These are phyloP conservation scores for Ganoderma sinense DNA, from an alignment of 1,284 basidiomycete genomes.

Conservation along the genomic window DNA sequence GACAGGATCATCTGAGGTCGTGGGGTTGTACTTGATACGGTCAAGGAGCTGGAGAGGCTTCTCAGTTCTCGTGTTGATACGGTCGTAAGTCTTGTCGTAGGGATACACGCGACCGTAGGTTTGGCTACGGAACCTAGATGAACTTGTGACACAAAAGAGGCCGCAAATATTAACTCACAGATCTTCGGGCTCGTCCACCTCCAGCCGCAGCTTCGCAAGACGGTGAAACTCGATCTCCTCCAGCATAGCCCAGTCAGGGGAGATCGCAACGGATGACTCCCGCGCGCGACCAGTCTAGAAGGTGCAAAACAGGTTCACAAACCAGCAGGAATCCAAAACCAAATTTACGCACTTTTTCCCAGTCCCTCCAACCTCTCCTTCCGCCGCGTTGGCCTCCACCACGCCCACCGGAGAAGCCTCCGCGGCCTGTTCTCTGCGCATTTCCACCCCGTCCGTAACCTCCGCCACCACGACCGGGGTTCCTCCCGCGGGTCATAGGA, in stretches of 20 bases:
- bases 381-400: slow-evolving; percentile 66
- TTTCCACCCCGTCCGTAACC: slow-evolving; percentile 48
- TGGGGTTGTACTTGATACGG: slow-evolving; percentile 96
- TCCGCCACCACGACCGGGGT: slow-evolving; percentile 50
- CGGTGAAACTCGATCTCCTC: slow-evolving; percentile 99
- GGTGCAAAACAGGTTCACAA: neutral
- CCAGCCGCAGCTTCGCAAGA: slow-evolving; percentile 89
- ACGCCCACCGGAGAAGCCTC: slow-evolving; percentile 46
- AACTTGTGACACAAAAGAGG: neutral
- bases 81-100: slow-evolving; percentile 97
- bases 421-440: slow-evolving; percentile 55
- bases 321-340: neutral
- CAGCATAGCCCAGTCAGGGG: slow-evolving; percentile 91
- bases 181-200: slow-evolving; percentile 90
- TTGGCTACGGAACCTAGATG: slow-evolving; percentile 57
- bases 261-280: slow-evolving; percentile 95
- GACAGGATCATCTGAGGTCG: slow-evolving; percentile 96
- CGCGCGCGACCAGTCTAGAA: slow-evolving; percentile 85
- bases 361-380: slow-evolving; percentile 89
- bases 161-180: slow-evolving; percentile 63
- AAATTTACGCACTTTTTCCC: slow-evolving; percentile 82
- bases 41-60: slow-evolving; percentile 92
- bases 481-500: slow-evolving; percentile 67
- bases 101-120: slow-evolving; percentile 91
- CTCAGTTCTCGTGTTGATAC: slow-evolving; percentile 93